Base-by-base conservation (phyloP, 257 asterid genomes). In the Rubia yunnanensis region DNA sequence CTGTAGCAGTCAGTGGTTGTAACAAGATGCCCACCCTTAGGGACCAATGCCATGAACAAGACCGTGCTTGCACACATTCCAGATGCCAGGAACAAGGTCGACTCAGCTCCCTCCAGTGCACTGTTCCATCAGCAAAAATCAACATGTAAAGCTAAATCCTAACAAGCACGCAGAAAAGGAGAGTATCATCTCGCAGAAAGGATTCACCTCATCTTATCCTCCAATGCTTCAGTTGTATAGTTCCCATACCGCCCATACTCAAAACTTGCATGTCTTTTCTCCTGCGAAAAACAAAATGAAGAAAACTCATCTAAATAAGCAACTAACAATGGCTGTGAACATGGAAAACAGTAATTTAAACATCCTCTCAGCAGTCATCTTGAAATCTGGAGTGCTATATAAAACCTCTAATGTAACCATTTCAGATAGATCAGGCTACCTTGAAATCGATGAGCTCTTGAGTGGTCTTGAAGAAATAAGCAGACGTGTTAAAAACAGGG, bases 171-270 rank as follows among this genome's bases (percentile, higher is more conserved):
- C 49, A 55, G 58, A 62, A 54, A 20, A 27, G n/a, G 61, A 11
- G 32, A 31, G 1, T 44, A 15, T 11, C 1, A 15, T 4, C 26
- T 65, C 31, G 13, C 10, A 3, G 17, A 27, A 22, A 6, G 6
- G 17, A 10, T 53, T 75, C 14, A 85, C 98, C 95, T 91, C 73
- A 91, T 88, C 81, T 91, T 91, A 74, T 88, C 89, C 83, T 91
- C 96, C 28, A 83, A 85, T 76, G 80, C 98, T 73, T 82, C 67
- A 64, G 95, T 91, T 58, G 98, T 91, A 65, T 86, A 86, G 74
- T 91, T 91, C 65, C 98, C 98, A 74, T 91, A 91, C 7, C 98
- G 86, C 35, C 98, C 98, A 65, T 91, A 91, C 73, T 91, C 98
- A 64, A 88, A 91, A 78, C 98, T 91, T 65, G 72, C 63, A 67